Evolutionary conservation across 148 eudicot genomes (phyloP).

Genomic region (Vaccinium corymbosum): DNA sequence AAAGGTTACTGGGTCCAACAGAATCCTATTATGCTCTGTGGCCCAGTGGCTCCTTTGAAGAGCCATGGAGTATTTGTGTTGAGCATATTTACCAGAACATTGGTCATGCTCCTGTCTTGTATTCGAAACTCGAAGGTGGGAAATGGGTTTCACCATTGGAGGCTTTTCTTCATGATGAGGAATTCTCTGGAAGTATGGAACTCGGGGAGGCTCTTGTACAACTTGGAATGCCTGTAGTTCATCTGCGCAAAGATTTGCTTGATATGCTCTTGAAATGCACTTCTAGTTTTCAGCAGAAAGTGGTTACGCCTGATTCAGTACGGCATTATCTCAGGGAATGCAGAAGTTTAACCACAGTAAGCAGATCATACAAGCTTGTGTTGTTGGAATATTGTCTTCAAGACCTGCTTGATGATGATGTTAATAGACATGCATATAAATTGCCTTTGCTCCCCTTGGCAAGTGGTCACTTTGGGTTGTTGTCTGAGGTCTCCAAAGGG

Average conservation of each 20-base stretch:
- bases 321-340: constrained; percentile 58
- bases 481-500: constrained; percentile 58
- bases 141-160: constrained; percentile 77
- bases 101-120: constrained; percentile 60
- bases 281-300: constrained; percentile 49
- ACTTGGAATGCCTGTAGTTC: constrained; percentile 75
- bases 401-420: constrained; percentile 83
- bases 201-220: constrained; percentile 73
- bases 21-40: constrained; percentile 68
- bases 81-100: constrained; percentile 60
- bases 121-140: constrained; percentile 67
- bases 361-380: constrained; percentile 56
- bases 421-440: constrained; percentile 47
- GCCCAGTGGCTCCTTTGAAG: constrained; percentile 93
- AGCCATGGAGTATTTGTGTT: constrained; percentile 89
- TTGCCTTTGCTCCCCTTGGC: constrained; percentile 91
- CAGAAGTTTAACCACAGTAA: constrained; percentile 34
- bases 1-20: constrained; percentile 60
- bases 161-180: constrained; percentile 85
- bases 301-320: constrained; percentile 86
- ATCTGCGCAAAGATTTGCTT: constrained; percentile 54
- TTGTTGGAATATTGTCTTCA: constrained; percentile 94
- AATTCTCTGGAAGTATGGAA: constrained; percentile 53
- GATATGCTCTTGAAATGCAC: constrained; percentile 62
- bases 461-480: constrained; percentile 69